Conservation (phyloP, 148 eudicot species). For the Vaccinium myrtillus region DNA sequence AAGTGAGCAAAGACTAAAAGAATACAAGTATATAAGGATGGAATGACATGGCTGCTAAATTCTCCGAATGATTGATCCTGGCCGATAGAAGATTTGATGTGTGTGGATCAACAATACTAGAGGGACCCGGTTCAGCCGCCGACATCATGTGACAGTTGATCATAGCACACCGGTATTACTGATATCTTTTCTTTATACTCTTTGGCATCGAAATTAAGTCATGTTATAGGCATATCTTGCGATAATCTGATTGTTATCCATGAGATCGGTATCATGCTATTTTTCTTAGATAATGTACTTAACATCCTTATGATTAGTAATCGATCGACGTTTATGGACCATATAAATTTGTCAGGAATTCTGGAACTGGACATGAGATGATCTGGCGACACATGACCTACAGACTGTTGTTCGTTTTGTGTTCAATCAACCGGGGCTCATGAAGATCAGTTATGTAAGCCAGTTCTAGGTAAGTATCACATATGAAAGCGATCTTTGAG, state of each 20-base stretch:
- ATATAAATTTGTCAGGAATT: constrained; percentile 22
- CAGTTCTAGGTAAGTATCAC: constrained; percentile 19
- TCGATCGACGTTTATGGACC: neutral
- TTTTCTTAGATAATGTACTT: neutral
- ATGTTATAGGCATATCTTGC: neutral
- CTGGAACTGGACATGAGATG: constrained; percentile 55
- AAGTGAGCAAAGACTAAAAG: neutral
- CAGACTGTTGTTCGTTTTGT: constrained; percentile 31
- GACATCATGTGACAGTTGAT: constrained; percentile 45
- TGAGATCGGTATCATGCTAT: neutral
- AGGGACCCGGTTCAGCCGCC: constrained; percentile 53
- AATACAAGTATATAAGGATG: constrained; percentile 29
- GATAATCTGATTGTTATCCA: neutral
- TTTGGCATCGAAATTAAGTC: neutral
- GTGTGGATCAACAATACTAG: constrained; percentile 58
- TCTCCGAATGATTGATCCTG: constrained; percentile 39
- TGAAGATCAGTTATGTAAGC: constrained; percentile 42
- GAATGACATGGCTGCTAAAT: constrained; percentile 57
- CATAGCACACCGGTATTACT: constrained; percentile 25
- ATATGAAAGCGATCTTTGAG: no score
- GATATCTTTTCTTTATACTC: neutral
- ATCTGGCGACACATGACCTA: constrained; percentile 32
- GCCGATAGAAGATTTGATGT: constrained; percentile 60
- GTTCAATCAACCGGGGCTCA: constrained; percentile 33
- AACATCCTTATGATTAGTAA: neutral